phyloP scores from a whole-genome alignment of 176 grass and related monocot genomes.

The Carex pumila region DNA sequence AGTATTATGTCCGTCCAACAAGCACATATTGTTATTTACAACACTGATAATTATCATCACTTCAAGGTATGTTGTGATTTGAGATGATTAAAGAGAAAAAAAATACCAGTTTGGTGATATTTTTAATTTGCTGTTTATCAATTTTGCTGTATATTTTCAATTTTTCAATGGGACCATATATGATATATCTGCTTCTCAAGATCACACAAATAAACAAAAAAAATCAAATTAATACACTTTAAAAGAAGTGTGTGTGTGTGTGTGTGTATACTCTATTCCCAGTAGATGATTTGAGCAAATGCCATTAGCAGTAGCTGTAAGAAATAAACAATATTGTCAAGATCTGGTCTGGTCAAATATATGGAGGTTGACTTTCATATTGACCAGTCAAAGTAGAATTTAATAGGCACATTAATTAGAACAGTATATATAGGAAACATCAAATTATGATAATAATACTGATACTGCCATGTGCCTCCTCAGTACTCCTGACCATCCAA shows the following conservation, averaged over 20 bases:
- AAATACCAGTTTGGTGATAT: not conserved
- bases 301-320: not conserved
- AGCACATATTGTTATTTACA: no score
- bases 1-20: no score
- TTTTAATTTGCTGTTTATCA: not conserved
- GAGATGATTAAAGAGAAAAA: not conserved
- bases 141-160: not conserved
- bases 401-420: not conserved
- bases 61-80: not conserved
- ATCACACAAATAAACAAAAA: not conserved
- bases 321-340: not conserved
- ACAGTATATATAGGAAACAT: not conserved
- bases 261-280: not conserved
- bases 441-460: not conserved
- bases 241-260: no score
- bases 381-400: not conserved
- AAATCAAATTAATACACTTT: not conserved
- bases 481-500: not conserved
- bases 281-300: not conserved
- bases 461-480: not conserved
- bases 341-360: not conserved
- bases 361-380: not conserved
- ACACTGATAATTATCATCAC: not conserved
- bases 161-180: not conserved
- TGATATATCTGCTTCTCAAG: not conserved